These are phyloP conservation scores for Geranomyces variabilis DNA, from an alignment of 192 early-diverging fungal species.

Conservation along the genomic window DNA sequence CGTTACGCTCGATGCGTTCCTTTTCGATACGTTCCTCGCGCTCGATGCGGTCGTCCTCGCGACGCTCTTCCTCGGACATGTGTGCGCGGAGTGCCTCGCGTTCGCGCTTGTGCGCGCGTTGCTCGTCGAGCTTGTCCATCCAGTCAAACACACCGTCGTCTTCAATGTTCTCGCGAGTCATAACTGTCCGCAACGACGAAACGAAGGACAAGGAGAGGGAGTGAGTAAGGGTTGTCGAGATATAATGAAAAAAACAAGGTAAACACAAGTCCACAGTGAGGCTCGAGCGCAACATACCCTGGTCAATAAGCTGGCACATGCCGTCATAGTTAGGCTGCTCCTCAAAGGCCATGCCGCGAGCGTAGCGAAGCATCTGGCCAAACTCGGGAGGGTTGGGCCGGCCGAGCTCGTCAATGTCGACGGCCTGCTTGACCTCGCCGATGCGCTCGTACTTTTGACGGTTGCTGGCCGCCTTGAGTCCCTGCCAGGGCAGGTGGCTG, in stretches of 20 bases:
- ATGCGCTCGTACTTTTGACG: conserved; percentile 99
- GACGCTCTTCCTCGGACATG: conserved; percentile 24
- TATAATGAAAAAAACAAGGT: neutral
- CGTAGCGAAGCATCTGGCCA: conserved; percentile 85
- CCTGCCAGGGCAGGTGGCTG: conserved; percentile 95
- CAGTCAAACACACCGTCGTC: conserved; percentile 97
- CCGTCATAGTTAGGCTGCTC: conserved; percentile 98
- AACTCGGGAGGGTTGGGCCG: conserved; percentile 90
- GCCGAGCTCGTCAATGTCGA: conserved; percentile 85
- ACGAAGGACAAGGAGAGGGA: neutral
- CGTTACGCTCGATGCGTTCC: conserved; percentile 11
- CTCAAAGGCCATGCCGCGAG: conserved; percentile 90
- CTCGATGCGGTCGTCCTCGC: conserved; percentile 25
- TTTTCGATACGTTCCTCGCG: conserved; percentile 22
- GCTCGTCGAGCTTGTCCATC: conserved; percentile 68
- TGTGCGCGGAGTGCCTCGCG: conserved; percentile 16
- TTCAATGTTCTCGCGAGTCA: conserved; percentile 60
- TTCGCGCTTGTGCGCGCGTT: conserved; percentile 21
- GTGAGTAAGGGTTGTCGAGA: neutral
- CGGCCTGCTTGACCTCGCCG: conserved; percentile 96
- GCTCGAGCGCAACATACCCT: conserved; percentile 65
- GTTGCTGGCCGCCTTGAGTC: conserved; percentile 95
- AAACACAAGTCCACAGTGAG: too few species aligned
- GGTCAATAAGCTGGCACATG: conserved; percentile 81
- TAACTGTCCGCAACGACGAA: conserved; percentile 27